phyloP scores from a whole-genome alignment of 805 yeast species.

The Candida silvatica region DNA sequence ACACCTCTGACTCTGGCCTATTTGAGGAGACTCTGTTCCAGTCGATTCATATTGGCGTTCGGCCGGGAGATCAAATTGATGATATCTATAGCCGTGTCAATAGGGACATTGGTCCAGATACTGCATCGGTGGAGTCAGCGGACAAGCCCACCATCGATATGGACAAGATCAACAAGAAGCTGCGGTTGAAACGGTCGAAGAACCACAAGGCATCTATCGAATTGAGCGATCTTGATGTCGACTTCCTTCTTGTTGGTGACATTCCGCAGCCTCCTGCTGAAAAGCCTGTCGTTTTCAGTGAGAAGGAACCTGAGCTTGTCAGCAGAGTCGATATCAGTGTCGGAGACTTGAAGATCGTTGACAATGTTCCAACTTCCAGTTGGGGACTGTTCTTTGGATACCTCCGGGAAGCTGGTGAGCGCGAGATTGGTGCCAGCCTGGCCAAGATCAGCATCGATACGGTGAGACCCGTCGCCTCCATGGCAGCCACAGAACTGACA shows the following conservation, averaged over 20 bases:
- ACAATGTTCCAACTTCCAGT: slow-evolving; percentile 77
- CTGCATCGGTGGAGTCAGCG: slow-evolving; percentile 9
- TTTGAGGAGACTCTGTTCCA: slow-evolving; percentile 64
- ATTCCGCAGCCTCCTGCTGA: slow-evolving; percentile 24
- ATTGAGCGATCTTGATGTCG: slow-evolving; percentile 41
- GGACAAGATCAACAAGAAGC: slow-evolving; percentile 27
- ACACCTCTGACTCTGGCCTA: slow-evolving; percentile 13
- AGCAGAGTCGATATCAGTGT: slow-evolving; percentile 41
- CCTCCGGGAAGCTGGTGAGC: slow-evolving; percentile 58
- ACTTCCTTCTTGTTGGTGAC: slow-evolving; percentile 34
- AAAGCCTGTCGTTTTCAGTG: slow-evolving; percentile 17
- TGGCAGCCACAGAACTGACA: slow-evolving; percentile 64
- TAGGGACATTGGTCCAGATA: slow-evolving; percentile 3
- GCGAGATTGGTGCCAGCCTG: slow-evolving; percentile 66
- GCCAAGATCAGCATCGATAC: slow-evolving; percentile 41
- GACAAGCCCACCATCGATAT: slow-evolving; percentile 1
- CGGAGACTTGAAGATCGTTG: slow-evolving; percentile 52
- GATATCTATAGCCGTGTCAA: slow-evolving; percentile 30
- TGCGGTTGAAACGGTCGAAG: slow-evolving; percentile 58
- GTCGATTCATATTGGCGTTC: slow-evolving; percentile 65
- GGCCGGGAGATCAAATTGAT: slow-evolving; percentile 37
- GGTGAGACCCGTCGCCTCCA: slow-evolving; percentile 51
- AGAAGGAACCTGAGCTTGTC: slow-evolving; percentile 33
- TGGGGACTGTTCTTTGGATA: slow-evolving; percentile 82
- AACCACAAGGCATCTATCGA: slow-evolving; percentile 52